Base-by-base conservation (phyloP, 306 rosid genomes). In the Rosa rugosa region DNA sequence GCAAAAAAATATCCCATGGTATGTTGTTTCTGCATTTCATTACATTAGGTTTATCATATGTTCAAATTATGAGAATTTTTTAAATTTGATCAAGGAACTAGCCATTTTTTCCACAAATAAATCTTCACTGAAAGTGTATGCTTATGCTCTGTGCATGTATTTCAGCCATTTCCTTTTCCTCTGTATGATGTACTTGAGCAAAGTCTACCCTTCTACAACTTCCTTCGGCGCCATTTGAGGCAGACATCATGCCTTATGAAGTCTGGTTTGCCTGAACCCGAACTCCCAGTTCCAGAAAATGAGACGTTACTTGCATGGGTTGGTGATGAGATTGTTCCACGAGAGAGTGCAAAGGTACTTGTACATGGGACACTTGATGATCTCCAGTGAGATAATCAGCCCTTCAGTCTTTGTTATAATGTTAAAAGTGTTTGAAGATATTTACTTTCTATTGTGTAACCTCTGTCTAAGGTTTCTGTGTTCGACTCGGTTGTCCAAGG, bases 401-500 rank as follows among this genome's bases (percentile, higher is more conserved):
- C 46, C 70, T 81, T 70, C 47, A 62, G 63, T 77, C 62, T n/a
- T 78, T 14, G 73, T 60, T 72, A 45, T 70, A 34, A 69, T 83
- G 86, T 63, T 50, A 72, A 65, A 23, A 59, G 62, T 77, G 77
- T 82, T 77, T 54, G 17, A 20, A 25, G 68, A 59, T 75, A 44
- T 59, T 75, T 75, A 87, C 11, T 80, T 74, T 53, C 70, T 74
- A 47, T 64, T 69, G 45, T 80, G 20, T 77, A 69, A 77, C 65
- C 82, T 71, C 82, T 76, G 68, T 34, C 54, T 72, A 83, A 92
- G 97, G 96, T 89, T 77, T 93, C 97, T 60, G 97, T 89, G 80
- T 91, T 93, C 75, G 96, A 93, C 82, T 93, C 97, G 51, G 88
- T 93, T 64, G 96, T 93, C 78, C 97, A 93, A 89, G 97, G 97